Conservation (phyloP, 1,284 basidiomycete species). For the Tremellales sp. region DNA sequence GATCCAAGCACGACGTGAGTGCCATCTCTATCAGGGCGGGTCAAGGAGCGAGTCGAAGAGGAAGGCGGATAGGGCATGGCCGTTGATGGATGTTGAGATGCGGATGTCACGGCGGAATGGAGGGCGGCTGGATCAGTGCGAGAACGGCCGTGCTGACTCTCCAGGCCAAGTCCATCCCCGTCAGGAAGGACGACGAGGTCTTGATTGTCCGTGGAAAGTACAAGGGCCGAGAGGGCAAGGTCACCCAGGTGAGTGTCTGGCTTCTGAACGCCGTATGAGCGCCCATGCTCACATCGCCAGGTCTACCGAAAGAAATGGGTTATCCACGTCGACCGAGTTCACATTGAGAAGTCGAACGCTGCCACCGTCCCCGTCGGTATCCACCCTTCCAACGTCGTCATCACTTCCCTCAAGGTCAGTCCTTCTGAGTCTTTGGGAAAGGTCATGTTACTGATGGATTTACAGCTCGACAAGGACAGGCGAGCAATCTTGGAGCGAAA, state of each 20-base stretch:
- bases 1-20: conserved; percentile 85
- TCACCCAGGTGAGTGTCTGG: conserved; percentile 60
- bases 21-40: neutral
- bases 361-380: conserved; percentile 90
- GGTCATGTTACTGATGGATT: conserved; percentile 50
- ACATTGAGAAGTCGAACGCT: conserved; percentile 97
- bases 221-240: conserved; percentile 98
- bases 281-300: conserved; percentile 53
- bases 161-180: conserved; percentile 84
- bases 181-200: conserved; percentile 99
- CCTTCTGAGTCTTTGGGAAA: too few species aligned
- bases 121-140: neutral
- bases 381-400: conserved; percentile 96
- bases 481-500: conserved; percentile 52
- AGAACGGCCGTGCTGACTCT: neutral
- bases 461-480: conserved; percentile 51
- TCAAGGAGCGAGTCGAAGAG: neutral
- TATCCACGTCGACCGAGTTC: conserved; percentile 96
- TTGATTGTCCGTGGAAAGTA: conserved; percentile 93
- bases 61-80: neutral
- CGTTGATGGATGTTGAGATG: neutral
- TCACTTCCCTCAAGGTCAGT: conserved; percentile 70
- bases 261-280: neutral
- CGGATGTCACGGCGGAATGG: conserved; percentile 1
- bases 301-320: conserved; percentile 99